These are phyloP conservation scores for Xylariaceae sp. DNA, from an alignment of 2,329 filamentous ascomycete genomes.

Conservation along the genomic window DNA sequence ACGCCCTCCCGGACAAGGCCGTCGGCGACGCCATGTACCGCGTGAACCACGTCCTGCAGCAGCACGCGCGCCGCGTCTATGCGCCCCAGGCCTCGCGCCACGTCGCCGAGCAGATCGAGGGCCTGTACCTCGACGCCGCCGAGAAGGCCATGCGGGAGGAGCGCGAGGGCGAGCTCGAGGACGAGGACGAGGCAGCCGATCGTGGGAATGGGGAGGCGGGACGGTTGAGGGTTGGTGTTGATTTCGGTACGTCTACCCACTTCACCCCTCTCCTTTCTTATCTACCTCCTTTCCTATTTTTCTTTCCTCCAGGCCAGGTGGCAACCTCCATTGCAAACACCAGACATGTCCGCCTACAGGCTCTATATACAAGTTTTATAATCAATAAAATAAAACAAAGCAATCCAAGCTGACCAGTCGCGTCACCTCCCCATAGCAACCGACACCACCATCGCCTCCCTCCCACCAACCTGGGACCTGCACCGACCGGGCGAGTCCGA, in stretches of 20 bases:
- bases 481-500: slow-evolving; percentile 39
- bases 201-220: slow-evolving; percentile 42
- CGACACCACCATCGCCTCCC: slow-evolving; percentile 46
- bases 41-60: slow-evolving; percentile 64
- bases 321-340: too few species aligned
- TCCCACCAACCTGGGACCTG: slow-evolving; percentile 52
- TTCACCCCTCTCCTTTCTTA: neutral
- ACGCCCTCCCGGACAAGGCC: slow-evolving; percentile 48
- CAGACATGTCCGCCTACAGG: too few species aligned
- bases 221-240: slow-evolving; percentile 34
- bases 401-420: neutral
- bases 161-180: slow-evolving; percentile 45
- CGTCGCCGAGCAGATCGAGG: slow-evolving; percentile 73
- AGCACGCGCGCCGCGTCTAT: slow-evolving; percentile 68
- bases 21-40: slow-evolving; percentile 60
- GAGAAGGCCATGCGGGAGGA: slow-evolving; percentile 38
- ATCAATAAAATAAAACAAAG: too few species aligned
- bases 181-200: slow-evolving; percentile 32
- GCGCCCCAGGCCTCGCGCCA: slow-evolving; percentile 70
- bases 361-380: too few species aligned
- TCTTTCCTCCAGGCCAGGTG: too few species aligned
- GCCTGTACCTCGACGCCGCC: slow-evolving; percentile 59
- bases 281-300: neutral
- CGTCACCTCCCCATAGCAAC: slow-evolving; percentile 38
- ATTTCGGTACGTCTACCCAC: slow-evolving; percentile 26